Conservation (phyloP, 345 rosid genomes). For the Rhizophora apiculata region DNA sequence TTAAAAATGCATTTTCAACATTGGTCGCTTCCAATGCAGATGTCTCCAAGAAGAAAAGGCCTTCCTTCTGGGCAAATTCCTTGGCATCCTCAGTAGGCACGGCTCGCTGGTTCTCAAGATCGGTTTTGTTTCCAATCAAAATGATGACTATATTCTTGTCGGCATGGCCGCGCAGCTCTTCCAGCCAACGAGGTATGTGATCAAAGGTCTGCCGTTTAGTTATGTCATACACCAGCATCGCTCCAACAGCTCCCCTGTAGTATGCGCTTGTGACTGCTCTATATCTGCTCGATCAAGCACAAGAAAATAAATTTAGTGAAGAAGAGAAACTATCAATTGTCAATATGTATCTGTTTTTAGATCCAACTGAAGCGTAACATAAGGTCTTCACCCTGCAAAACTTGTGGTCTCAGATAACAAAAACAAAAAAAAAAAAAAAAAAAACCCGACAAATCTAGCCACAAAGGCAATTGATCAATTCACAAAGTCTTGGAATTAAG, state of each 20-base stretch:
- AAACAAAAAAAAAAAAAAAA: no score
- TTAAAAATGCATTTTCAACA: constrained; percentile 27
- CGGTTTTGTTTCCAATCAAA: constrained; percentile 29
- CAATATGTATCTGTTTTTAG: no score
- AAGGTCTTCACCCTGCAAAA: no score
- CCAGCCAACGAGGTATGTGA: constrained; percentile 27
- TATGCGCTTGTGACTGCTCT: constrained; percentile 34
- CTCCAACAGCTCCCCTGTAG: constrained; percentile 34
- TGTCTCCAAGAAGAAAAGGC: constrained; percentile 30
- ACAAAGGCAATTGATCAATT: no score
- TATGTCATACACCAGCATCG: constrained; percentile 15
- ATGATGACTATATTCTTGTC: constrained; percentile 31
- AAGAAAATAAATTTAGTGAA: neutral
- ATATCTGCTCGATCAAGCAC: constrained; percentile 16
- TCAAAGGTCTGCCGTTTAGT: constrained; percentile 31
- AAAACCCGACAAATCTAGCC: no score
- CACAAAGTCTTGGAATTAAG: no score
- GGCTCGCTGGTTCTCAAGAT: constrained; percentile 22
- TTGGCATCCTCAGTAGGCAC: constrained; percentile 29
- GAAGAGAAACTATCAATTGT: neutral
- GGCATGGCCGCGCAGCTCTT: constrained; percentile 30
- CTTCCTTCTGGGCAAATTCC: constrained; percentile 28
- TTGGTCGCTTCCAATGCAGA: constrained; percentile 30
- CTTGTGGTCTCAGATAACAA: no score
- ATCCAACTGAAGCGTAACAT: no score